Conservation (phyloP, 768 basidiomycete species). For the Pisolithus tinctorius region DNA sequence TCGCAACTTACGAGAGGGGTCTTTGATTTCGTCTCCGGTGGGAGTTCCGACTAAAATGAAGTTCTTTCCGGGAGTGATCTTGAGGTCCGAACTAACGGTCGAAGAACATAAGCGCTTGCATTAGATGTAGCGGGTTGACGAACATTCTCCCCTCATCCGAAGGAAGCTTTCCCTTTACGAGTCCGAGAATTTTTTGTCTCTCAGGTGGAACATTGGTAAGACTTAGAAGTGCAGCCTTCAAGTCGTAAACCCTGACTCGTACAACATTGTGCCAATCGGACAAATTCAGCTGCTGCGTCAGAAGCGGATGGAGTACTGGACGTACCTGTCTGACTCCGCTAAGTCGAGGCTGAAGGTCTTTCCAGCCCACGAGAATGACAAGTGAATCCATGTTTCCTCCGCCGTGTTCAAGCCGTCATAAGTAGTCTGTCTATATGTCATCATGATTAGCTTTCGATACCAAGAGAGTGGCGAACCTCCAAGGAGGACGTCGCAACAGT, state of each 20-base stretch:
- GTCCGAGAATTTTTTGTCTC: conserved; percentile 81
- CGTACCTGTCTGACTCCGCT: conserved; percentile 72
- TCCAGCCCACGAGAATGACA: conserved; percentile 70
- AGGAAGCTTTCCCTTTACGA: conserved; percentile 79
- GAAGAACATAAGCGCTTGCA: neutral
- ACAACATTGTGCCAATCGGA: neutral
- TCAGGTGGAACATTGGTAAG: conserved; percentile 78
- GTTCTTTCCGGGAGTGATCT: conserved; percentile 55
- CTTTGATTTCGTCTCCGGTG: conserved; percentile 79
- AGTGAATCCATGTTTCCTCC: conserved; percentile 43
- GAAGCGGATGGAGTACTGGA: neutral
- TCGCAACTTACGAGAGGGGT: conserved; percentile 51
- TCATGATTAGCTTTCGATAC: neutral
- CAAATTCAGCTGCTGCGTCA: neutral
- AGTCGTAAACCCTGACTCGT: conserved; percentile 62
- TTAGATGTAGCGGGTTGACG: conserved; percentile 10
- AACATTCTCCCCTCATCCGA: conserved; percentile 65
- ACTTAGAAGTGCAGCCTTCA: conserved; percentile 59
- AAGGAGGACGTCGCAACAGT: neutral
- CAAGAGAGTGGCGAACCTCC: conserved; percentile 2
- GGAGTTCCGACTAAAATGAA: conserved; percentile 86
- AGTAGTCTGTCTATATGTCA: neutral
- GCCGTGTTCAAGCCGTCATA: neutral
- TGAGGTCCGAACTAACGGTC: conserved; percentile 46
- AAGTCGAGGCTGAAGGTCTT: conserved; percentile 59